Percentiles rank a stretch among this genome's conserved stretches.
These are phyloP conservation scores for Venturia effusa DNA, from an alignment of 2,329 filamentous ascomycete genomes.

Conservation along the genomic window DNA sequence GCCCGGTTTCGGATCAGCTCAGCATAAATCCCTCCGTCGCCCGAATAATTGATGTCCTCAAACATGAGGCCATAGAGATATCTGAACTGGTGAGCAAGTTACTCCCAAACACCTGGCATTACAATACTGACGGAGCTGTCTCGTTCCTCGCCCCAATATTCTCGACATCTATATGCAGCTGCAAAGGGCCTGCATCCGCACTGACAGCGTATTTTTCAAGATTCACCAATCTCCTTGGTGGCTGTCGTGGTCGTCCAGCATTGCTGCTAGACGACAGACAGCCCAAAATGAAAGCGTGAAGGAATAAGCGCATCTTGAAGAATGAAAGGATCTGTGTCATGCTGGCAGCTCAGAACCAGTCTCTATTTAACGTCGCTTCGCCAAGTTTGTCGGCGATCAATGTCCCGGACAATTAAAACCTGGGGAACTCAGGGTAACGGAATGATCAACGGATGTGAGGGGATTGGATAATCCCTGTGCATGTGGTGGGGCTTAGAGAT, in stretches of 20 bases:
- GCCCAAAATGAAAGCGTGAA: background rate
- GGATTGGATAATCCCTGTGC: background rate
- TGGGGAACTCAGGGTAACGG: background rate
- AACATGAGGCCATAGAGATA: conserved; percentile 12
- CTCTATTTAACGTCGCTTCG: background rate
- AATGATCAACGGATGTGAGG: background rate
- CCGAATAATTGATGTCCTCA: conserved; percentile 55
- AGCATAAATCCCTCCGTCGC: conserved; percentile 63
- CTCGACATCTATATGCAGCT: background rate
- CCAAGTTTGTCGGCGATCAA: background rate
- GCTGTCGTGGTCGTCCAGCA: background rate
- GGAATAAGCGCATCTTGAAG: background rate
- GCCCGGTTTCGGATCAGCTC: conserved; percentile 61
- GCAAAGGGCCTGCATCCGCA: background rate
- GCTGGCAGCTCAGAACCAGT: background rate
- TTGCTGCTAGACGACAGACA: background rate
- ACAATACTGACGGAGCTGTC: conserved; percentile 9
- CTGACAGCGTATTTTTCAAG: background rate
- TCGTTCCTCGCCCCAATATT: conserved; percentile 1
- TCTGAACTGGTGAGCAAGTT: background rate
- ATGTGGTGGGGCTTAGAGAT: background rate
- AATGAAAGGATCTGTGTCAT: background rate
- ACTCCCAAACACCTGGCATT: background rate
- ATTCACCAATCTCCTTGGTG: background rate
- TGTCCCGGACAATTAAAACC: background rate